Conservation (phyloP, 2,329 filamentous ascomycete genomes). For the Albifimbria verrucaria region DNA sequence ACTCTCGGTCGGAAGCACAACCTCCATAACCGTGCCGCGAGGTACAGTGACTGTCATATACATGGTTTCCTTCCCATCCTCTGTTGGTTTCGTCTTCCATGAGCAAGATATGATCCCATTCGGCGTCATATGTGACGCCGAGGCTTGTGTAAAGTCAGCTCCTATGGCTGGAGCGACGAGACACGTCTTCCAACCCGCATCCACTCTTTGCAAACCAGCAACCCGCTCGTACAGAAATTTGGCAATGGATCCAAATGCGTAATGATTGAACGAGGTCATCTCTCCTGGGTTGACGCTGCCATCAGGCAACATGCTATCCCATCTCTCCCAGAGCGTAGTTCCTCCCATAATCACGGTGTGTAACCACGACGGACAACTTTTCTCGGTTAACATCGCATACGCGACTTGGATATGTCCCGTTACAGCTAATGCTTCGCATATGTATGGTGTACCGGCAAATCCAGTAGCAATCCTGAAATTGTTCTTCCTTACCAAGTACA, state of each 20-base stretch:
- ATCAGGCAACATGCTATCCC: conserved; percentile 41
- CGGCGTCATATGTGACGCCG: not conserved
- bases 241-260: conserved; percentile 24
- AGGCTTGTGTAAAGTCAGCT: not conserved
- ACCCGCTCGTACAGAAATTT: conserved; percentile 14
- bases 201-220: conserved; percentile 1
- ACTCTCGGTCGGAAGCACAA: conserved; percentile 11
- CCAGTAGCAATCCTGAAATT: conserved; percentile 33
- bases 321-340: conserved; percentile 47
- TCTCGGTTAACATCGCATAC: conserved; percentile 44
- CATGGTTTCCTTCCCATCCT: conserved; percentile 1
- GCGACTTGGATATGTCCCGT: conserved; percentile 24
- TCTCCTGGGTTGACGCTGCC: conserved; percentile 38
- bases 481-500: conserved; percentile 26
- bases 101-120: not conserved
- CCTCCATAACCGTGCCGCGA: conserved; percentile 15
- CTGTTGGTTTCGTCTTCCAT: not conserved
- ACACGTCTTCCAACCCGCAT: conserved; percentile 1
- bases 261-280: conserved; percentile 48
- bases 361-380: conserved; percentile 40
- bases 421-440: conserved; percentile 26
- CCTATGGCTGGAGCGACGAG: conserved; percentile 3
- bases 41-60: conserved; percentile 13
- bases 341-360: conserved; percentile 41
- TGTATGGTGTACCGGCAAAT: conserved; percentile 36